phyloP scores from a whole-genome alignment of 331 rosid genomes.

The Phaseolus coccineus region DNA sequence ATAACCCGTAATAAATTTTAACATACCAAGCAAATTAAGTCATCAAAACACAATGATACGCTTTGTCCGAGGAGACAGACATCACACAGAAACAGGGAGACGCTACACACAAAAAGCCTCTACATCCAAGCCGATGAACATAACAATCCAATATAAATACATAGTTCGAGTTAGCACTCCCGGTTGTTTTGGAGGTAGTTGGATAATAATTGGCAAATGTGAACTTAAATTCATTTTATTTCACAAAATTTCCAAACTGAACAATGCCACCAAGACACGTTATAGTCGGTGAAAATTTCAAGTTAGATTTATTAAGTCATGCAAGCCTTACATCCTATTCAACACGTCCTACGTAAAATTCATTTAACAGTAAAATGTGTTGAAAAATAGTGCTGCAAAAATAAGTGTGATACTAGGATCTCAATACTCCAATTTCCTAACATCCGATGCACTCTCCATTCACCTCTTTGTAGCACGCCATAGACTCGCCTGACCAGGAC shows the following conservation, averaged over 20 bases:
- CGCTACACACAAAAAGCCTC: background rate
- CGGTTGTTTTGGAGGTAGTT: too few relatives aligned
- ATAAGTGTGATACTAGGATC: background rate
- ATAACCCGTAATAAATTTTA: background rate
- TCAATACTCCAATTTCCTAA: background rate
- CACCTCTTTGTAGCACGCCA: background rate
- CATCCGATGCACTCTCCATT: background rate
- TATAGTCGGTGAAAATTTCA: background rate
- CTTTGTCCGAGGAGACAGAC: background rate
- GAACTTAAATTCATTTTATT: too few relatives aligned
- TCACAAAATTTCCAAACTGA: background rate
- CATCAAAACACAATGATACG: background rate
- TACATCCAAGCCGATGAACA: background rate
- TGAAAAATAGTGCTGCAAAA: background rate
- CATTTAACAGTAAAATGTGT: background rate
- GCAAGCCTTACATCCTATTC: background rate
- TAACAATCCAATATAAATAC: too few relatives aligned
- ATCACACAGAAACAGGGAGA: conserved; percentile 4
- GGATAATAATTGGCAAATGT: too few relatives aligned
- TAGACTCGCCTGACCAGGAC: background rate
- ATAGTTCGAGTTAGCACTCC: background rate
- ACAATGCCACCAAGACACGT: background rate
- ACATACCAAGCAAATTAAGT: background rate
- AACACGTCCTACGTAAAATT: background rate
- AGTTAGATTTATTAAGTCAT: background rate